Conservation (phyloP, 805 yeast species). For the Ogataea naganishii region DNA sequence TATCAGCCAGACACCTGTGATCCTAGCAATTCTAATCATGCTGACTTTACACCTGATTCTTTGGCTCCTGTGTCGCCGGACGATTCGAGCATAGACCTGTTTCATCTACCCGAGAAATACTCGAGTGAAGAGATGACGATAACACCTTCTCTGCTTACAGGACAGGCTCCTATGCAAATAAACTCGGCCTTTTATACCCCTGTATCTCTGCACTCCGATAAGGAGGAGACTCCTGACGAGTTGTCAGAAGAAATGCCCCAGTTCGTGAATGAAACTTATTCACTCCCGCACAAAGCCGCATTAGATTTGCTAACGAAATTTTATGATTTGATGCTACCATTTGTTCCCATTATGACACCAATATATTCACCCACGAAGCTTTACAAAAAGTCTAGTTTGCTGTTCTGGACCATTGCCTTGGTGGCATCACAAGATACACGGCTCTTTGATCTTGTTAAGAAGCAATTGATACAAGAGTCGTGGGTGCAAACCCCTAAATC, state of each 20-base stretch:
- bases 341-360: constrained; percentile 17
- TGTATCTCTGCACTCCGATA: no score
- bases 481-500: constrained; percentile 11
- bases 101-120: neutral
- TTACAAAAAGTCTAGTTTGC: constrained; percentile 12
- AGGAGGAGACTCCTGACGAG: no score
- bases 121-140: constrained; percentile 5
- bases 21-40: no score
- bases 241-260: no score
- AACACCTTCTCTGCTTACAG: constrained; percentile 2
- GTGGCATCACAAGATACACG: constrained; percentile 9
- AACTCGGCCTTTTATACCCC: no score
- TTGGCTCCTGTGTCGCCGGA: neutral
- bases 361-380: constrained; percentile 13
- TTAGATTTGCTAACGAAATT: no score
- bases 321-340: no score
- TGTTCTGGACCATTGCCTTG: constrained; percentile 24
- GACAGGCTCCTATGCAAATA: neutral
- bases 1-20: constrained; percentile 1
- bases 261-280: no score
- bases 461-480: constrained; percentile 6
- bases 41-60: neutral
- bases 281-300: no score
- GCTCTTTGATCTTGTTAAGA: constrained; percentile 11
- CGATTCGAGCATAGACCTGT: neutral